Evolutionary conservation across 2,329 filamentous ascomycete species (phyloP).

Genomic region (Triangularia setosa): DNA sequence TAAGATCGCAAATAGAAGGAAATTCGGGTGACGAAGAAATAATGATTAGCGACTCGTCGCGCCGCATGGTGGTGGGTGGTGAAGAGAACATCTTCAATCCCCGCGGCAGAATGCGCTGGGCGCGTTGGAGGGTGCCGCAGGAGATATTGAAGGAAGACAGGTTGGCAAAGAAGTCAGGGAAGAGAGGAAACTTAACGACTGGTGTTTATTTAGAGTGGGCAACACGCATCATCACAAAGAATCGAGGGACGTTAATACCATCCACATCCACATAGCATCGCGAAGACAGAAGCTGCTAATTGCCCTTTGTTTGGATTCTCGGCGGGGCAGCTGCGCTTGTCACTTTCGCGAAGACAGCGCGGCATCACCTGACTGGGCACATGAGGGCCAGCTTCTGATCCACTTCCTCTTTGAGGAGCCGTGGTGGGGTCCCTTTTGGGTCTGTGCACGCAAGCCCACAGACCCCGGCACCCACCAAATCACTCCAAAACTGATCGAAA

Average conservation of each 20-base stretch:
- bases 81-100: constrained; percentile 31
- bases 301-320: not conserved
- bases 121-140: constrained; percentile 15
- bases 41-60: constrained; percentile 28
- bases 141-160: constrained; percentile 5
- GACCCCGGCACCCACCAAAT: constrained; percentile 27
- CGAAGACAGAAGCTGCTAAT: not conserved
- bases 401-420: not conserved
- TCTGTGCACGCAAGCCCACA: constrained; percentile 23
- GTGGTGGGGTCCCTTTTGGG: constrained; percentile 8
- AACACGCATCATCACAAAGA: not conserved
- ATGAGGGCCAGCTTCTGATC: constrained; percentile 3
- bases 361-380: constrained; percentile 31
- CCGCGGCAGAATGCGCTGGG: constrained; percentile 33
- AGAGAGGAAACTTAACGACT: not conserved
- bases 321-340: not conserved
- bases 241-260: not conserved
- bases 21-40: constrained; percentile 54
- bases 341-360: constrained; percentile 23
- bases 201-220: not conserved
- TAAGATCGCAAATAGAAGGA: constrained; percentile 48
- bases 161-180: constrained; percentile 1
- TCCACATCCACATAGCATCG: not conserved
- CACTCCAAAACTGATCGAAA: constrained; percentile 25
- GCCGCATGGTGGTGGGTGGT: constrained; percentile 16